Conservation (phyloP, 768 basidiomycete genomes). For the Panaeolus cyanescens region DNA sequence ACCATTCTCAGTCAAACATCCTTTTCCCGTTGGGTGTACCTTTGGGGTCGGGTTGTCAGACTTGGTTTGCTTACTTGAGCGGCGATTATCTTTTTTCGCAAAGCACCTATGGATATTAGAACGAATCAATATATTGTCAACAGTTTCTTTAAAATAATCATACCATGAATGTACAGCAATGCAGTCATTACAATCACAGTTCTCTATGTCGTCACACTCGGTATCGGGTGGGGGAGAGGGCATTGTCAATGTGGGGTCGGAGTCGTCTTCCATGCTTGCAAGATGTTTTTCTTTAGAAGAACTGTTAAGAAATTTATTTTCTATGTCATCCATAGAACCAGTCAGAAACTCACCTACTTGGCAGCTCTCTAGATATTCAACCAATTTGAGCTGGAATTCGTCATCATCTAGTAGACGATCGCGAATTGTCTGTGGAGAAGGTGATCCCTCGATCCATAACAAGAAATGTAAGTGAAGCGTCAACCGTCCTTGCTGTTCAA, state of each 20-base stretch:
- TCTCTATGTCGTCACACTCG: slow-evolving; percentile 19
- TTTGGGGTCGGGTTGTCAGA: slow-evolving; percentile 38
- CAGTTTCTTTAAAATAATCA: slow-evolving; percentile 12
- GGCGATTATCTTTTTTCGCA: background rate
- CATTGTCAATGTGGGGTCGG: slow-evolving; percentile 22
- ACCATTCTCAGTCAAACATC: slow-evolving; percentile 29
- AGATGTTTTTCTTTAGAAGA: background rate
- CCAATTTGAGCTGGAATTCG: slow-evolving; percentile 19
- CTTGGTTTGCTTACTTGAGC: slow-evolving; percentile 27
- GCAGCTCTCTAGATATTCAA: slow-evolving; percentile 19
- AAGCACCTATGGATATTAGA: slow-evolving; percentile 32
- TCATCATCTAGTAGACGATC: slow-evolving; percentile 31
- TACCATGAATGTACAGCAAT: slow-evolving; percentile 15
- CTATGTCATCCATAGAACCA: slow-evolving; percentile 10
- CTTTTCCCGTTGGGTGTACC: slow-evolving; percentile 35
- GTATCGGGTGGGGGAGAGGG: slow-evolving; percentile 21
- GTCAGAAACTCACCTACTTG: slow-evolving; percentile 22
- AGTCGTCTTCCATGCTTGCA: slow-evolving; percentile 5
- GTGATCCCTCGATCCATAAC: slow-evolving; percentile 11
- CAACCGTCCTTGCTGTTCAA: slow-evolving; percentile 31
- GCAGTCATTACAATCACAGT: slow-evolving; percentile 15
- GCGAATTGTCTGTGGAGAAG: slow-evolving; percentile 34
- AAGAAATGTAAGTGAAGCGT: slow-evolving; percentile 29
- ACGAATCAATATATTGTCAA: slow-evolving; percentile 28
- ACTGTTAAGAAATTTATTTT: slow-evolving; percentile 24